Evolutionary conservation across 1,284 basidiomycete genomes (phyloP), one percentile per base, ranked within the genome.

Genomic region (Fistulinella cinereoalba): DNA sequence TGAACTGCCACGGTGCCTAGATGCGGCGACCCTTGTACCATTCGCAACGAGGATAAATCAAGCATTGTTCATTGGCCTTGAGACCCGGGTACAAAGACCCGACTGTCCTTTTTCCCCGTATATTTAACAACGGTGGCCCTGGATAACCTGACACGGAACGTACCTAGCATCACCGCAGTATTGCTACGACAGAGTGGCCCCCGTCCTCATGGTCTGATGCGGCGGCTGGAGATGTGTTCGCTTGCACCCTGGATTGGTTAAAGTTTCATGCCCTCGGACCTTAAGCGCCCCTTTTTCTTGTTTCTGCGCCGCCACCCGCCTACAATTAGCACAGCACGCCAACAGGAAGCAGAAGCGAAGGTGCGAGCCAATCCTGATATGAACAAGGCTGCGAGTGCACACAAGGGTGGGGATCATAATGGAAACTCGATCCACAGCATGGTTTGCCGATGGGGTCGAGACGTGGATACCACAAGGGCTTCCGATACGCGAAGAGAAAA

Each of bases 241-340:
- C 15, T 27, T 37, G 33, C 45, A 62, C 55, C 56, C 61, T 61
- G 27, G 38, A 61, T 58, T 49, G 38, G 46, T 59, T 32, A 32
- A 50, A 44, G 51, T 48, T 38, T 48, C 52, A 24, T 49, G 42
- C 41, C 53, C 58, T 50, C 61, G 61, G 61, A 64, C 25, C 61
- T 64, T 67, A 58, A 42, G 60, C 61, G 65, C 61, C 65, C 61
- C 56, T 57, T 65, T 41, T 57, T 64, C 32, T 32, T 15, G 31
- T 16, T 8, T 32, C 31, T 32, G 13, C 15, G 15, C 37, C 52
- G 47, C 32, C 57, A 48, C n/a, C 37, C 39, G 43, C 42, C 47
- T 41, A 45, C 43, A 41, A 51, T 52, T 50, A 28, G 43, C 55
- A 61, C 58, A 59, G 48, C 61, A 60, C 22, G 56, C 48, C 56